Evolutionary conservation across 2,329 filamentous ascomycete genomes (phyloP).

Genomic region (Calonectria honghensis): DNA sequence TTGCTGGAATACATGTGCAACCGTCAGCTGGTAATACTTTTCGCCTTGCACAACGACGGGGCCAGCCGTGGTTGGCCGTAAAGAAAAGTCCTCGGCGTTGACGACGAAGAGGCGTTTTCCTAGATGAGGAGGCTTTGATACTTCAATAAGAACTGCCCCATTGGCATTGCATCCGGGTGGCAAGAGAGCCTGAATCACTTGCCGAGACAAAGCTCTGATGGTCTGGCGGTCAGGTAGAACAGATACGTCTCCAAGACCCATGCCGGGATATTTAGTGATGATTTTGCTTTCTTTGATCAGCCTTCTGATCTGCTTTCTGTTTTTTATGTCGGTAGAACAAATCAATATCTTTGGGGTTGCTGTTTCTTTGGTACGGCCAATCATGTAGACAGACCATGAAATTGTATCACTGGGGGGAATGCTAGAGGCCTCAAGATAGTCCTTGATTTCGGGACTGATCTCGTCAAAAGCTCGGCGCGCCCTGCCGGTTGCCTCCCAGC

Average conservation of each 20-base stretch:
- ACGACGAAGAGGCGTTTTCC: conserved; percentile 3
- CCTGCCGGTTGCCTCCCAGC: background rate
- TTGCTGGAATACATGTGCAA: background rate
- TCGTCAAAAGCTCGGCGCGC: background rate
- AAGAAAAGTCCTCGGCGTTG: background rate
- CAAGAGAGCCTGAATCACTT: background rate
- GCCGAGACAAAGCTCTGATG: background rate
- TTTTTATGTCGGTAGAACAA: background rate
- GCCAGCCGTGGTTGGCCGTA: background rate
- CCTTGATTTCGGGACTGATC: background rate
- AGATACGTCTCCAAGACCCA: background rate
- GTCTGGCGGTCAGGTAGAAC: background rate
- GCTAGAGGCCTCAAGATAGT: background rate
- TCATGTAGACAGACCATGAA: background rate
- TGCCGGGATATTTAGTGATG: conserved; percentile 1
- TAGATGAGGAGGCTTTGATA: background rate
- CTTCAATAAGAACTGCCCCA: background rate
- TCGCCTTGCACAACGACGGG: background rate
- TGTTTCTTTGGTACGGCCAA: background rate
- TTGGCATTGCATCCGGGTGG: background rate
- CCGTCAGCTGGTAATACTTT: background rate
- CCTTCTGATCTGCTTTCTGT: background rate
- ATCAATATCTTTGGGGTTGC: background rate
- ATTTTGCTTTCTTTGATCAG: background rate
- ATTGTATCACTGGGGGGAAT: background rate